Evolutionary conservation across 768 basidiomycete species (phyloP).

Genomic region (Atractiella rhizophila): DNA sequence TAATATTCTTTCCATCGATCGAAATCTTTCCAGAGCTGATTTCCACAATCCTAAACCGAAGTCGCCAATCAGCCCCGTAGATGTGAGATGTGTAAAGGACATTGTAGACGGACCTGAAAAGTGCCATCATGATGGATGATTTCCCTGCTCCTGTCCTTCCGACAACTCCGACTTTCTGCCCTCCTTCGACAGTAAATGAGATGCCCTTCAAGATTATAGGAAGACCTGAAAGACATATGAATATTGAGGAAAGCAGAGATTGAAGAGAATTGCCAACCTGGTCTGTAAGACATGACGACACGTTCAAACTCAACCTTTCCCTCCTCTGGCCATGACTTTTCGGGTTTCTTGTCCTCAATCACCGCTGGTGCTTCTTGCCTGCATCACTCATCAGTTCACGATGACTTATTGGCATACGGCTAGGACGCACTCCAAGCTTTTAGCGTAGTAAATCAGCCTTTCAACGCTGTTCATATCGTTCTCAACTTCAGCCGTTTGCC

Average conservation of each 20-base stretch:
- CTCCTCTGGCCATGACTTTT: constrained; percentile 42
- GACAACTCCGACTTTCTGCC: constrained; percentile 81
- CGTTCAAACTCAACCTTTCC: constrained; percentile 52
- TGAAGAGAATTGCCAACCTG: too few relatives aligned
- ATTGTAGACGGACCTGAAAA: constrained; percentile 31
- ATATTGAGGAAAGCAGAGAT: too few relatives aligned
- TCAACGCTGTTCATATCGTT: constrained; percentile 56
- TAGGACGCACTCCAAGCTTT: constrained; percentile 32
- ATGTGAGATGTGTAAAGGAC: background rate
- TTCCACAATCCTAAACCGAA: constrained; percentile 35
- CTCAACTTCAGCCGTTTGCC: constrained; percentile 39
- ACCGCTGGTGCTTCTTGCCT: constrained; percentile 50
- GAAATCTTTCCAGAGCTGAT: constrained; percentile 42
- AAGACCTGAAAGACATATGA: too few relatives aligned
- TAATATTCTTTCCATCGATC: constrained; percentile 64
- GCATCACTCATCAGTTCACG: background rate
- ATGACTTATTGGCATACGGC: background rate
- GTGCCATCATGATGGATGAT: constrained; percentile 63
- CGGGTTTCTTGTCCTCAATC: constrained; percentile 34
- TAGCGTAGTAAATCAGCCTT: constrained; percentile 56
- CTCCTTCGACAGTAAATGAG: constrained; percentile 39
- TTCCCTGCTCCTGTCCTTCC: constrained; percentile 47
- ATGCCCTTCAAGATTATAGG: constrained; percentile 66
- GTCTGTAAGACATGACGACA: constrained; percentile 56
- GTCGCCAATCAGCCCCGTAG: constrained; percentile 7